Evolutionary conservation across 441 rosid genomes (phyloP).

Genomic region (Hura crepitans): DNA sequence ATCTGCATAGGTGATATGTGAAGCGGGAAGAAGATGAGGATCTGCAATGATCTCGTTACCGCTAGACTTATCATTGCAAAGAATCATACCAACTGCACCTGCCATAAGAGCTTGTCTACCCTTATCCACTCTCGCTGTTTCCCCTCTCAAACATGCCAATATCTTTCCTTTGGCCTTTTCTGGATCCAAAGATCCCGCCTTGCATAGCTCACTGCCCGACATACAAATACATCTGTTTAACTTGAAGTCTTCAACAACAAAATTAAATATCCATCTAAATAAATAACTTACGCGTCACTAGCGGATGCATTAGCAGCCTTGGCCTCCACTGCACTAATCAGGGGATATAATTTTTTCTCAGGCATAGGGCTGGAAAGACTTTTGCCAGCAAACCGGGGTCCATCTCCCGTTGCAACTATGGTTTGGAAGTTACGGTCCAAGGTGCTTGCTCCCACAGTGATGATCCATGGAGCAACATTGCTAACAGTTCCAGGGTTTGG

Average conservation of each 20-base stretch:
- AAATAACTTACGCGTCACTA: slow-evolving; percentile 42
- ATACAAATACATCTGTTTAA: not conserved
- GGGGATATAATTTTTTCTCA: slow-evolving; percentile 42
- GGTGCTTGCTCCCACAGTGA: slow-evolving; percentile 59
- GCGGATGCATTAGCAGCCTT: slow-evolving; percentile 39
- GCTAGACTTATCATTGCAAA: slow-evolving; percentile 35
- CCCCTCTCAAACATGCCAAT: slow-evolving; percentile 45
- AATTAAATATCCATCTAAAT: not conserved
- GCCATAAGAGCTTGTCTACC: slow-evolving; percentile 40
- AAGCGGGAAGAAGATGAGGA: slow-evolving; percentile 52
- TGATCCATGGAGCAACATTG: slow-evolving; percentile 50
- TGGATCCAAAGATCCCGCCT: slow-evolving; percentile 36
- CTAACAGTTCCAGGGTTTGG: slow-evolving; percentile 34
- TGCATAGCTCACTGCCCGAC: slow-evolving; percentile 40
- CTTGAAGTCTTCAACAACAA: too few relatives aligned
- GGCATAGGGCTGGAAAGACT: slow-evolving; percentile 33
- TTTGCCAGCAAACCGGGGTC: slow-evolving; percentile 26
- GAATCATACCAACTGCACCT: slow-evolving; percentile 61
- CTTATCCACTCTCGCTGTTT: slow-evolving; percentile 36
- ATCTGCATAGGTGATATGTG: slow-evolving; percentile 40
- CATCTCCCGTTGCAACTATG: slow-evolving; percentile 33
- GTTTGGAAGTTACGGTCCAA: slow-evolving; percentile 42
- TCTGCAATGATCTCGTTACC: slow-evolving; percentile 41
- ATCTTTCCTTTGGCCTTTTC: slow-evolving; percentile 50
- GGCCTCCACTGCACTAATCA: slow-evolving; percentile 53